phyloP scores from a whole-genome alignment of 441 rosid species.

The Populus hybrid region DNA sequence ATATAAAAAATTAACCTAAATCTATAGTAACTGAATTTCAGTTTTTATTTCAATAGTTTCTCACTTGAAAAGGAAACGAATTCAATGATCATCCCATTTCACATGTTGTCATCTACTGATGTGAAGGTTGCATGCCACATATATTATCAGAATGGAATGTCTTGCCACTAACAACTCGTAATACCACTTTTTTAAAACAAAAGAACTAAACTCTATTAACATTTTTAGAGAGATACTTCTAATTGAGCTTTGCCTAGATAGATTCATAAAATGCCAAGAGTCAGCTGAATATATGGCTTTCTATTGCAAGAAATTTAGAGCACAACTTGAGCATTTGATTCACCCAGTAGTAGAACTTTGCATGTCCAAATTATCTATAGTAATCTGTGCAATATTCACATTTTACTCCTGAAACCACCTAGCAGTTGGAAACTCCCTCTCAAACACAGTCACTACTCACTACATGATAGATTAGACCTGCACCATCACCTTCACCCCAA shows the following conservation, averaged over 20 bases:
- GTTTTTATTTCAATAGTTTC: background rate
- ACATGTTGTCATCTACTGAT: background rate
- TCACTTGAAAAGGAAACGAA: background rate
- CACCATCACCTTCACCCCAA: background rate
- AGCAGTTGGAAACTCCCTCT: background rate
- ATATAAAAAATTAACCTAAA: too few species aligned
- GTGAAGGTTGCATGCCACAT: background rate
- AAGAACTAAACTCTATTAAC: background rate
- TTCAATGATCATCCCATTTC: background rate
- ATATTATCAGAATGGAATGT: background rate
- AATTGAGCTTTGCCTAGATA: background rate
- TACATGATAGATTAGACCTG: background rate
- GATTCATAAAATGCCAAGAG: background rate
- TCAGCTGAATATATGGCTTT: background rate
- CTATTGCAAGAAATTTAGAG: background rate
- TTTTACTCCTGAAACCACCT: background rate
- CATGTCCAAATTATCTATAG: background rate
- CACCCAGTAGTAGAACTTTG: background rate
- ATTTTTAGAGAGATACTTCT: background rate
- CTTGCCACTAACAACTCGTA: background rate
- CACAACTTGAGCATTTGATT: background rate
- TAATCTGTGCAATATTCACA: too few species aligned
- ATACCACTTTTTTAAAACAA: background rate
- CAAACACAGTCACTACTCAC: background rate
- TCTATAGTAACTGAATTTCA: background rate